These are phyloP conservation scores for Oryza brachyantha DNA, from an alignment of 176 grass and related monocot species.

Conservation along the genomic window DNA sequence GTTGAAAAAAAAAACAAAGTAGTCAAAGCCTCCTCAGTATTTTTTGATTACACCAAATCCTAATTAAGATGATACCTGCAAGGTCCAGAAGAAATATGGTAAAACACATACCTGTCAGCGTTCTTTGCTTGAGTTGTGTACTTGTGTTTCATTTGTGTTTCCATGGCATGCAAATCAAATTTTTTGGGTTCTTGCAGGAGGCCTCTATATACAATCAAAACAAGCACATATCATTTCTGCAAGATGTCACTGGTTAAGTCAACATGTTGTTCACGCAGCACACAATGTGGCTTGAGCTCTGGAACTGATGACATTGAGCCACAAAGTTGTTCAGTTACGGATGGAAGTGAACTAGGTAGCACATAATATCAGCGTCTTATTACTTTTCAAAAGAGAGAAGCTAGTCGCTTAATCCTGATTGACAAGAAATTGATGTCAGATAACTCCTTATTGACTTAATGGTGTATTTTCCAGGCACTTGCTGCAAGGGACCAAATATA, in stretches of 20 bases:
- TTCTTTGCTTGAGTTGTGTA: background rate
- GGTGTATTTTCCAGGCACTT: slow-evolving; percentile 32
- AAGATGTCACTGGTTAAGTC: slow-evolving; percentile 86
- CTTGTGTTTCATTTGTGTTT: background rate
- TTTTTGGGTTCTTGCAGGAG: slow-evolving; percentile 48
- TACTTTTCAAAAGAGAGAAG: background rate
- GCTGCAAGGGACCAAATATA: slow-evolving; percentile 39
- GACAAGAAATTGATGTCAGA: background rate
- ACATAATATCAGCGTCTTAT: background rate
- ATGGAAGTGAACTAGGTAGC: slow-evolving; percentile 36
- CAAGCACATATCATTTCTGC: slow-evolving; percentile 87
- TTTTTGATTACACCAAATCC: background rate
- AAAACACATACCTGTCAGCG: background rate
- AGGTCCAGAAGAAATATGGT: background rate
- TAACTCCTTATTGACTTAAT: slow-evolving; percentile 10
- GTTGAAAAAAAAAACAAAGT: background rate
- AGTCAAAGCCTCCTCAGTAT: background rate
- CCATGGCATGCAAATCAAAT: background rate
- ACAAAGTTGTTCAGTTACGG: slow-evolving; percentile 1
- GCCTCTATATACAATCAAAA: slow-evolving; percentile 64
- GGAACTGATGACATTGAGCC: slow-evolving; percentile 25
- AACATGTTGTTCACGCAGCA: slow-evolving; percentile 12
- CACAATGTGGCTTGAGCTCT: slow-evolving; percentile 13
- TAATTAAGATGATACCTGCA: background rate
- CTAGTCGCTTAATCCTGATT: background rate